Conservation (phyloP, 371 early-diverging fungal genomes). For the Mucor mucedo region DNA sequence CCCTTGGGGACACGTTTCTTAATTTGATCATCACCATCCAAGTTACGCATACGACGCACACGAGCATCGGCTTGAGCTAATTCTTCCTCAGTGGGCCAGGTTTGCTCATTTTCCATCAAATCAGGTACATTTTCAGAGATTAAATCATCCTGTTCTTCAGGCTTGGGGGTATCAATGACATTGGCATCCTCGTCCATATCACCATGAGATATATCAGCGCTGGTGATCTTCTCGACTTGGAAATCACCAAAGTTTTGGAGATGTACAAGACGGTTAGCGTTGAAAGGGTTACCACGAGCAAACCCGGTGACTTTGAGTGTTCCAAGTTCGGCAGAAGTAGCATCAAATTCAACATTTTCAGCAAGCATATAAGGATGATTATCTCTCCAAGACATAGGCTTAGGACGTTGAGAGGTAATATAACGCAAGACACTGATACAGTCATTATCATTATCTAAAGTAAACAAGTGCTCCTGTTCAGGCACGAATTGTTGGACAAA, state of each 20-base stretch:
- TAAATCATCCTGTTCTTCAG: conserved; percentile 72
- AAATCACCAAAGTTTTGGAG: conserved; percentile 92
- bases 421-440: conserved; percentile 64
- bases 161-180: conserved; percentile 67
- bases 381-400: conserved; percentile 87
- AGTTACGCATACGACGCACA: conserved; percentile 45
- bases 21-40: conserved; percentile 20
- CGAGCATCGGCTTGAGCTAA: conserved; percentile 77
- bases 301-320: conserved; percentile 84
- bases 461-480: conserved; percentile 72
- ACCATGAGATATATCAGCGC: conserved; percentile 25
- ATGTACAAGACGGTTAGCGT: conserved; percentile 90
- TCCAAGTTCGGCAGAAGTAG: conserved; percentile 55
- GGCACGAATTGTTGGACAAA: conserved; percentile 91
- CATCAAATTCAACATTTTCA: conserved; percentile 72
- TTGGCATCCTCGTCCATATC: conserved; percentile 56
- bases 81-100: conserved; percentile 98
- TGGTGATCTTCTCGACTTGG: conserved; percentile 72
- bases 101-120: conserved; percentile 91
- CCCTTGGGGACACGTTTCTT: conserved; percentile 90
- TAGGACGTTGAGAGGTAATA: conserved; percentile 78
- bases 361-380: conserved; percentile 86
- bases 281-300: conserved; percentile 78
- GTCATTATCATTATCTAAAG: conserved; percentile 62
- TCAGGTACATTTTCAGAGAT: conserved; percentile 87